These are phyloP conservation scores for Phytophthora citricola DNA, from an alignment of 352 stramenopile species.

Conservation along the genomic window DNA sequence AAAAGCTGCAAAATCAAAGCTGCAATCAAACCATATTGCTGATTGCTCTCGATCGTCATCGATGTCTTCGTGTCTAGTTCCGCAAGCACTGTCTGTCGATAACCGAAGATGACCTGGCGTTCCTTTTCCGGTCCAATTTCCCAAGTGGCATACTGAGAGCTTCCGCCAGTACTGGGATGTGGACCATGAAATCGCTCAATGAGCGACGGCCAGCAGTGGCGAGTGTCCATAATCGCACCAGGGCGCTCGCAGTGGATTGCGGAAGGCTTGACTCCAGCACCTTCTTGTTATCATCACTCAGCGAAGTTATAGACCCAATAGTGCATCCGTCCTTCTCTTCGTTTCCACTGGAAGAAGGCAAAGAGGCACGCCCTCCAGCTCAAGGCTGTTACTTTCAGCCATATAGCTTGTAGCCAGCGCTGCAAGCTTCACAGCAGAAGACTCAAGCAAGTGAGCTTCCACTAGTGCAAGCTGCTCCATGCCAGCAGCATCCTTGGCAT, in stretches of 20 bases:
- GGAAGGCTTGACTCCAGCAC: constrained; percentile 64
- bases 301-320: constrained; percentile 27
- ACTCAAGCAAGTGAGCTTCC: constrained; percentile 62
- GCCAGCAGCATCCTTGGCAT: constrained; percentile 46
- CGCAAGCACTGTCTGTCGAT: constrained; percentile 56
- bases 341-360: constrained; percentile 28
- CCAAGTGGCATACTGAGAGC: constrained; percentile 78
- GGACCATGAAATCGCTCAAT: constrained; percentile 64
- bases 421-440: constrained; percentile 57
- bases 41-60: constrained; percentile 12
- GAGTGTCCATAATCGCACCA: constrained; percentile 78
- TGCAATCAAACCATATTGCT: constrained; percentile 33
- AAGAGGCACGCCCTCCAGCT: constrained; percentile 59
- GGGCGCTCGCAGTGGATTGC: constrained; percentile 49
- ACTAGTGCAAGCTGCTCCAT: constrained; percentile 61
- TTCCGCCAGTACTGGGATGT: constrained; percentile 62
- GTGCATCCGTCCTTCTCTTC: constrained; percentile 7
- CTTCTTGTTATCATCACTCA: constrained; percentile 76
- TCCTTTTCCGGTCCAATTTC: constrained; percentile 89
- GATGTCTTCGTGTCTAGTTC: constrained; percentile 45
- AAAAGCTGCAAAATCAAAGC: constrained; percentile 61
- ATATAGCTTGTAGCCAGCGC: constrained; percentile 73
- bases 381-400: constrained; percentile 62
- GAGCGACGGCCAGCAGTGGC: constrained; percentile 63
- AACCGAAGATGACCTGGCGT: constrained; percentile 70